phyloP scores from a whole-genome alignment of 139 green algal species.

The Coccomyxa sp. region DNA sequence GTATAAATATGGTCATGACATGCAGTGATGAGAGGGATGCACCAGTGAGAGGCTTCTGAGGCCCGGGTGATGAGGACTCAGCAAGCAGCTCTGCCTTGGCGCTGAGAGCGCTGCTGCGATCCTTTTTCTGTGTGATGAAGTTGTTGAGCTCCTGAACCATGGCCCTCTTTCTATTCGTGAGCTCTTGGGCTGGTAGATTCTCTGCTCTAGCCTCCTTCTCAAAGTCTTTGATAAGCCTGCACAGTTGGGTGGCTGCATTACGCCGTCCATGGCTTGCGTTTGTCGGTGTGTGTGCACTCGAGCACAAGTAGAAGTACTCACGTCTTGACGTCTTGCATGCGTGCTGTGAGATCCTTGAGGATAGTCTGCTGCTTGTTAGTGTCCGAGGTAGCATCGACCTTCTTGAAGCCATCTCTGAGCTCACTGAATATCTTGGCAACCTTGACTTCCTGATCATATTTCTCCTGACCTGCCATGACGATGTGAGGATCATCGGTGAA shows the following conservation, averaged over 20 bases:
- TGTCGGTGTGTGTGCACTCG: too few species aligned
- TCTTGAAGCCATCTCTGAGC: constrained; percentile 51
- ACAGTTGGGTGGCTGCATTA: too few species aligned
- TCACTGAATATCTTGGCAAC: constrained; percentile 34
- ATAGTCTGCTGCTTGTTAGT: constrained; percentile 45
- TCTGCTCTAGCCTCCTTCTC: constrained; percentile 78
- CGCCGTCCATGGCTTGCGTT: too few species aligned
- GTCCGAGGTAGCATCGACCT: constrained; percentile 54
- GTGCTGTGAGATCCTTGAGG: constrained; percentile 66
- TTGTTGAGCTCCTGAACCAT: constrained; percentile 76
- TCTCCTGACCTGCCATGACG: too few species aligned
- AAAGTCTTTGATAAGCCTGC: constrained; percentile 90
- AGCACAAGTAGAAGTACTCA: too few species aligned
- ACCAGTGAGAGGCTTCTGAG: too few species aligned
- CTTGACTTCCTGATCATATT: constrained; percentile 44
- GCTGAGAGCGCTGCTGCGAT: constrained; percentile 13
- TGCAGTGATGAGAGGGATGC: too few species aligned
- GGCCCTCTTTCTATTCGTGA: constrained; percentile 59
- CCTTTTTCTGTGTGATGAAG: constrained; percentile 80
- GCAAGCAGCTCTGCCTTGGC: constrained; percentile 32
- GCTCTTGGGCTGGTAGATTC: constrained; percentile 52
- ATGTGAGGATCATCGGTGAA: too few species aligned
- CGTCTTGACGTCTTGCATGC: constrained; percentile 78
- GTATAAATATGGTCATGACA: too few species aligned
- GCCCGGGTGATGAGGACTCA: too few species aligned